A percentile compares a stretch with the other conserved stretches of the same genome.
Conservation (phyloP, 495 filamentous ascomycete genomes). For the Amorphotheca resinae region DNA sequence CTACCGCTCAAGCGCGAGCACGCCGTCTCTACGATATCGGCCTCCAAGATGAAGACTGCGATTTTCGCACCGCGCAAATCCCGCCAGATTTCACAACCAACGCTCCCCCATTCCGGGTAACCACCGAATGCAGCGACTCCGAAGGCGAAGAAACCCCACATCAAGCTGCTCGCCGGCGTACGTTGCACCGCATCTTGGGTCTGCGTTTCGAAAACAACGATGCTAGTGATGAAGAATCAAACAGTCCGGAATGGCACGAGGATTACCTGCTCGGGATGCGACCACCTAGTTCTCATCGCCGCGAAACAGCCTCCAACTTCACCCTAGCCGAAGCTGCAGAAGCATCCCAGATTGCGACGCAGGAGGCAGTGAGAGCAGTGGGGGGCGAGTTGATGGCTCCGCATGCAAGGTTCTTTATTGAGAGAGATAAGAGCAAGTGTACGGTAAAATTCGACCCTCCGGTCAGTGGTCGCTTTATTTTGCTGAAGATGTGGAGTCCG, state of each 20-base stretch:
- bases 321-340: constrained; percentile 36
- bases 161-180: constrained; percentile 23
- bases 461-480: constrained; percentile 66
- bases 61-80: constrained; percentile 34
- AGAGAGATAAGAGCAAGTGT: constrained; percentile 67
- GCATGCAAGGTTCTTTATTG: constrained; percentile 68
- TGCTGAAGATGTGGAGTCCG: constrained; percentile 81
- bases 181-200: constrained; percentile 8
- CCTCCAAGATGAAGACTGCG: constrained; percentile 41
- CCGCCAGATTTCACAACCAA: constrained; percentile 35
- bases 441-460: constrained; percentile 83
- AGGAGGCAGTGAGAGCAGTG: constrained; percentile 41
- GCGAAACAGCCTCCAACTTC: constrained; percentile 26
- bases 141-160: constrained; percentile 29
- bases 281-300: constrained; percentile 11
- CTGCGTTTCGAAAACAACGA: constrained; percentile 37
- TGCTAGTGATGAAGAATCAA: constrained; percentile 29
- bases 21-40: constrained; percentile 31
- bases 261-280: constrained; percentile 15
- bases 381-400: constrained; percentile 49
- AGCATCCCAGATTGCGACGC: constrained; percentile 38
- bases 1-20: constrained; percentile 25
- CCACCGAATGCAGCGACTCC: constrained; percentile 41
- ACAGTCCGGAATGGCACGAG: constrained; percentile 17
- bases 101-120: constrained; percentile 32